Conservation (phyloP, 495 filamentous ascomycete genomes). For the Penicillium antarcticum region DNA sequence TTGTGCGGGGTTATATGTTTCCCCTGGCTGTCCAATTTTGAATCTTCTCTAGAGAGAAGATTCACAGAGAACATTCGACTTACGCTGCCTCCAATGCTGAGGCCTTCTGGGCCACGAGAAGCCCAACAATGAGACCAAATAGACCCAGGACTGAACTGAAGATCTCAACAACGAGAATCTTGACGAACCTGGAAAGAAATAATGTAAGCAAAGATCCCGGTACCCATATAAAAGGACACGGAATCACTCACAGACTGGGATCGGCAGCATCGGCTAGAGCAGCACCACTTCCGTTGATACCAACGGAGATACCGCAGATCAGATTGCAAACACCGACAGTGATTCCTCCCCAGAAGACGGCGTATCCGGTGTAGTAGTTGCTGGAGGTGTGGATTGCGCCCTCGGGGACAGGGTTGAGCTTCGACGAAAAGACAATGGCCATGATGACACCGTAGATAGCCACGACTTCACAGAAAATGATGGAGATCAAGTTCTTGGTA, state of each 20-base stretch:
- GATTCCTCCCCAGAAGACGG: constrained; percentile 91
- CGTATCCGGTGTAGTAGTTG: constrained; percentile 93
- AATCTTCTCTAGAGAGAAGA: constrained; percentile 2
- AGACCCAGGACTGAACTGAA: constrained; percentile 97
- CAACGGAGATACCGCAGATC: constrained; percentile 93
- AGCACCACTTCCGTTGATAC: constrained; percentile 96
- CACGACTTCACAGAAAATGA: constrained; percentile 99
- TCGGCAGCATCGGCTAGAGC: constrained; percentile 96
- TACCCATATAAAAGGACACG: constrained; percentile 3
- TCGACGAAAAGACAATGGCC: constrained; percentile 94
- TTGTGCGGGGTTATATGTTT: background rate
- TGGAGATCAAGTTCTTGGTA: constrained; percentile 99
- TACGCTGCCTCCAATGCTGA: constrained; percentile 59
- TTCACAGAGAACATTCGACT: background rate
- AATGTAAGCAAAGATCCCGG: constrained; percentile 15
- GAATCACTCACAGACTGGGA: constrained; percentile 68
- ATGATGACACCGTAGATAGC: constrained; percentile 99
- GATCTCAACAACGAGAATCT: constrained; percentile 98
- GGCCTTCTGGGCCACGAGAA: constrained; percentile 82
- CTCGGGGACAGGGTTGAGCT: constrained; percentile 57
- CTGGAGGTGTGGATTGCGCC: constrained; percentile 57
- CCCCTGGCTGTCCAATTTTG: constrained; percentile 4
- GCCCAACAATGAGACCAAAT: constrained; percentile 94
- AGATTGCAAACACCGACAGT: constrained; percentile 94
- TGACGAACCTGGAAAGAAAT: constrained; percentile 72